Evolutionary conservation across 1,284 basidiomycete genomes (phyloP).

Genomic region (Tranzscheliella williamsii): DNA sequence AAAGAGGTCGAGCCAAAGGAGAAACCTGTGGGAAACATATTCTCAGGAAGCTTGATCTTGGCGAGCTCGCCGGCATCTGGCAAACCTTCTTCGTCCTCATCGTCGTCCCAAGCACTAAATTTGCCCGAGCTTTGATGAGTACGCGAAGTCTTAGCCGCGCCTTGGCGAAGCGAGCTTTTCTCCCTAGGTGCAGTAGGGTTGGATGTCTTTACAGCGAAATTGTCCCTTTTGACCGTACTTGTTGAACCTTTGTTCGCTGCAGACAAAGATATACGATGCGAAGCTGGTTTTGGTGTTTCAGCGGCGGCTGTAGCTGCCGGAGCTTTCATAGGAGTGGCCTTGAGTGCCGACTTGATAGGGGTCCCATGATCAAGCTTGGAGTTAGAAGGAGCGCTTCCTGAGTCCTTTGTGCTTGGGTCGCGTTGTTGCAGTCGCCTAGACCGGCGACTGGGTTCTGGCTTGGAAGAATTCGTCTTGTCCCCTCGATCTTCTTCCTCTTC

Average conservation of each 20-base stretch:
- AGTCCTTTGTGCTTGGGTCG: too few relatives aligned
- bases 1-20: slow-evolving; percentile 33
- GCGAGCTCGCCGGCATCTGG: slow-evolving; percentile 50
- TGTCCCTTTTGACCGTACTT: slow-evolving; percentile 34
- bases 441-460: slow-evolving; percentile 22
- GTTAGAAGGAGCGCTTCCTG: too few relatives aligned
- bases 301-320: background rate
- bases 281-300: slow-evolving; percentile 31
- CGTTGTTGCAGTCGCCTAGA: slow-evolving; percentile 21
- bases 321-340: slow-evolving; percentile 28
- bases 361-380: too few relatives aligned
- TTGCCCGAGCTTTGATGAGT: slow-evolving; percentile 55
- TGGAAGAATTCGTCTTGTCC: too few relatives aligned
- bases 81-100: slow-evolving; percentile 54
- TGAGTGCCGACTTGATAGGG: slow-evolving; percentile 37
- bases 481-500: slow-evolving; percentile 10
- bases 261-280: slow-evolving; percentile 26
- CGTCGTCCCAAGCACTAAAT: slow-evolving; percentile 52
- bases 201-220: slow-evolving; percentile 36
- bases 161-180: slow-evolving; percentile 53
- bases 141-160: slow-evolving; percentile 46
- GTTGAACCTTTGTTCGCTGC: slow-evolving; percentile 21
- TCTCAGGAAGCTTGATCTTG: slow-evolving; percentile 57
- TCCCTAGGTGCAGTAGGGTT: slow-evolving; percentile 33
- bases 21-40: slow-evolving; percentile 53